Base-by-base conservation (phyloP, 1,139 yeast genomes). In the Geotrichum klebahnii region DNA sequence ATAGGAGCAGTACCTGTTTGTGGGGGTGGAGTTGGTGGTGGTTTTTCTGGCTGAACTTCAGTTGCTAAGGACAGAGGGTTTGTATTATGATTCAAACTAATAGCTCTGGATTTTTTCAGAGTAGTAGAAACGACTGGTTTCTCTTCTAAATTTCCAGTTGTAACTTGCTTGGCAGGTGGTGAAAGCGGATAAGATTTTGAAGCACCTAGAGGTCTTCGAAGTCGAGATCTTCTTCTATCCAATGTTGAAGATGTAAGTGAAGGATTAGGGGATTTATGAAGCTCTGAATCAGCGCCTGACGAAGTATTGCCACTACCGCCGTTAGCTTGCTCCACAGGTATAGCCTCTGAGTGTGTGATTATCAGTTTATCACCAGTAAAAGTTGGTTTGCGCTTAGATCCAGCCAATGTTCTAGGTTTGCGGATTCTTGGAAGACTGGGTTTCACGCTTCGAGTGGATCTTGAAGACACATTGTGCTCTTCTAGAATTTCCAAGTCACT, bases 401-500 rank as follows among this genome's bases (percentile, higher is more conserved):
- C 10, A 26, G 6, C 29, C 29, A 8, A 26, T 10, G 6, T 26
- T 26, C n/a, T n/a, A n/a, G n/a, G n/a, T n/a, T n/a, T n/a, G n/a
- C n/a, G n/a, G n/a, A n/a, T n/a, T n/a, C n/a, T n/a, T n/a, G n/a
- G n/a, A n/a, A n/a, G 29, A 8, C 29, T 26, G 9, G 10, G 6
- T 26, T 10, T 26, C 29, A 34, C 24, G 23, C 28, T 39, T 12
- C 43, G 33, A 8, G 43, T 39, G n/a, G 33, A 9, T 17, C 43
- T 5, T 6, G 43, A 39, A 19, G 43, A 24, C 14, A 28, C 33
- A 17, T 19, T n/a, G 12, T 26, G 43, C n/a, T 39, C 34, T 14
- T 22, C 43, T 12, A 26, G 17, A 14, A 39, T 39, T 28, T 39
- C 43, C 3, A 28, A n/a, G 17, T 39, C 43, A 23, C 43, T 39